Evolutionary conservation across 805 yeast genomes (phyloP).

Genomic region (Sungouiella thailandica): DNA sequence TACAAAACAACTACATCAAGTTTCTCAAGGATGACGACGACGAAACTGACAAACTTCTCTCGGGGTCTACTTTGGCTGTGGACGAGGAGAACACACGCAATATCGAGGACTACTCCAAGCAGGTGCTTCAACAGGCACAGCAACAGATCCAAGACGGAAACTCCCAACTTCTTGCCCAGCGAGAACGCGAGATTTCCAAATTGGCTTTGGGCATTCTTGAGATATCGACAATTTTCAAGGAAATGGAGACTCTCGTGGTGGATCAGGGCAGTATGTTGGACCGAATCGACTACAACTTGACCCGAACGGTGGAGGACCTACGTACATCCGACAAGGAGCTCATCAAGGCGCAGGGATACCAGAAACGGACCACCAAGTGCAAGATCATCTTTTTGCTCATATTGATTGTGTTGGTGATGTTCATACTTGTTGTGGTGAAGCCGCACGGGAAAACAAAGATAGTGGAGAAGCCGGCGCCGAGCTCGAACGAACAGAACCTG

Average conservation of each 20-base stretch:
- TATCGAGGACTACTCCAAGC: conserved; percentile 47
- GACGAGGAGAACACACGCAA: conserved; percentile 10
- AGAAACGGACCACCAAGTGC: conserved; percentile 86
- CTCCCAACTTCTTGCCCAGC: conserved; percentile 46
- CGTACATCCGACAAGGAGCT: conserved; percentile 76
- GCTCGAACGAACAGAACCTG: background rate
- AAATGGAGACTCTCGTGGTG: conserved; percentile 83
- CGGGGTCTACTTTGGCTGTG: background rate
- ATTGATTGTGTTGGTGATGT: conserved; percentile 64
- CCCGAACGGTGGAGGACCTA: conserved; percentile 71
- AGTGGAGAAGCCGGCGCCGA: conserved; percentile 14
- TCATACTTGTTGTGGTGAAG: conserved; percentile 66
- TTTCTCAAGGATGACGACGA: conserved; percentile 78
- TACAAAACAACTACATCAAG: conserved; percentile 86
- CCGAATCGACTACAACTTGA: conserved; percentile 87
- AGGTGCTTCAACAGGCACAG: conserved; percentile 48
- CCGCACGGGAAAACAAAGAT: conserved; percentile 38
- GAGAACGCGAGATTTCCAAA: conserved; percentile 86
- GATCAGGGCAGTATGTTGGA: conserved; percentile 95
- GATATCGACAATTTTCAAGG: conserved; percentile 87
- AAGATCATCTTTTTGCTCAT: conserved; percentile 72
- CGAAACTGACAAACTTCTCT: conserved; percentile 29
- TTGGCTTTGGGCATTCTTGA: conserved; percentile 93
- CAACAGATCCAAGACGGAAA: conserved; percentile 20
- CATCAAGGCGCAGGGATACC: conserved; percentile 71